These are phyloP conservation scores for Pythium sukuiense DNA, from an alignment of 352 stramenopile genomes.

Conservation along the genomic window DNA sequence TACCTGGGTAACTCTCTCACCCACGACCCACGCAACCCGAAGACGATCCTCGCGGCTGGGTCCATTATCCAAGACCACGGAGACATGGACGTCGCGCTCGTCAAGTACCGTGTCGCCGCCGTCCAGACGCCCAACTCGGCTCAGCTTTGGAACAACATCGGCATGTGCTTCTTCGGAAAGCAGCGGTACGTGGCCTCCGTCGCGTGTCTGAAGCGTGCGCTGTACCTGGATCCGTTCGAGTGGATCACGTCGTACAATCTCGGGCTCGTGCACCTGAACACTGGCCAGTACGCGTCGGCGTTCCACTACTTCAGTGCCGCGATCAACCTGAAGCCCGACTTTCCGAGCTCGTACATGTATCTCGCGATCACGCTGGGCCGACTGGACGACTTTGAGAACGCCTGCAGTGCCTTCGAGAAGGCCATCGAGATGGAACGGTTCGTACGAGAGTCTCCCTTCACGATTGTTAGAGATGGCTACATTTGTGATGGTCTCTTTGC, in stretches of 20 bases:
- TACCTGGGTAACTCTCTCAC: constrained; percentile 93
- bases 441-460: constrained; percentile 16
- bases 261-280: constrained; percentile 92
- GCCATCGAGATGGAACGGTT: constrained; percentile 87
- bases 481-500: constrained; percentile 3
- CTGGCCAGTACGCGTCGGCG: constrained; percentile 89
- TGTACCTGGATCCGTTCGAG: constrained; percentile 94
- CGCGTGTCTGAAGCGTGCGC: constrained; percentile 89
- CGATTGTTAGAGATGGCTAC: constrained; percentile 12
- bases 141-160: constrained; percentile 95
- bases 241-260: constrained; percentile 96
- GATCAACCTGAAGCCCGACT: constrained; percentile 89
- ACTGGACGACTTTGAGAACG: constrained; percentile 93
- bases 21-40: constrained; percentile 88
- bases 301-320: constrained; percentile 93
- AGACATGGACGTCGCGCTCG: constrained; percentile 93
- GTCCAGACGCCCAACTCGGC: constrained; percentile 91
- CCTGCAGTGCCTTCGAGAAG: constrained; percentile 91
- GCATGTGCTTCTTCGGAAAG: constrained; percentile 96
- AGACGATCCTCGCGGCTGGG: constrained; percentile 91
- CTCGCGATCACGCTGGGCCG: constrained; percentile 87
- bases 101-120: constrained; percentile 93
- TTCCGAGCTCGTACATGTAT: constrained; percentile 92
- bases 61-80: constrained; percentile 94
- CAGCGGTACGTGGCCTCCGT: constrained; percentile 84